Base-by-base conservation (phyloP, 176 grass and related monocot genomes). In the Phyllostachys edulis region DNA sequence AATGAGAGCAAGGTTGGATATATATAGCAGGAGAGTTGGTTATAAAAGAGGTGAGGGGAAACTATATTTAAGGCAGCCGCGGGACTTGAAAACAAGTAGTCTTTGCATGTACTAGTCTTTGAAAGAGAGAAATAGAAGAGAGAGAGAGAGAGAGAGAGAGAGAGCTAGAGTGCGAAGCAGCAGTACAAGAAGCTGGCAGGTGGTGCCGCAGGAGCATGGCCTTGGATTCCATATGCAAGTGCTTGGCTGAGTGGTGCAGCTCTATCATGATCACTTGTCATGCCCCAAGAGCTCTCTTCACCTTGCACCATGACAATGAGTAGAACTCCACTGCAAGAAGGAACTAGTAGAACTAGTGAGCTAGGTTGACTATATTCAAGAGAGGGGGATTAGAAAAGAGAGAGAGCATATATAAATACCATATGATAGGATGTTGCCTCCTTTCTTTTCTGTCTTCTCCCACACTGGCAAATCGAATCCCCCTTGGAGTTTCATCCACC, bases 131-230 rank as follows among this genome's bases (percentile, higher is more conserved):
- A 62, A 64, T 20, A 86, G 67, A 24, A 69, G 63, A 85, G 20
- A 65, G 9, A 76, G 45, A 83, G 21, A 47, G 38, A 47, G 66
- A 76, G 29, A 47, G 71, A n/a, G n/a, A n/a, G n/a, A n/a, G n/a
- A n/a, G n/a, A n/a, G 69, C 29, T 74, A 80, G 75, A 80, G 52
- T 80, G 70, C 50, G 61, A 69, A 70, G 71, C 77, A 76, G 57
- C 64, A 80, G 80, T 93, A 96, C 91, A 89, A 75, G 81, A 80
- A 91, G 81, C 76, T 87, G 75, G 91, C 67, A 90, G 92, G 49
- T 45, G 77, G 50, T 23, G 77, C 63, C 56, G 81, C 83, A 24
- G 68, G 71, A 68, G 79, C 76, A 46, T 73, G 87, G 86, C 76
- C 77, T 86, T 93, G 85, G 70, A 84, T 85, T 79, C 87, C 93